Conservation (phyloP, 2,329 filamentous ascomycete species). For the Fusarium xylarioides region DNA sequence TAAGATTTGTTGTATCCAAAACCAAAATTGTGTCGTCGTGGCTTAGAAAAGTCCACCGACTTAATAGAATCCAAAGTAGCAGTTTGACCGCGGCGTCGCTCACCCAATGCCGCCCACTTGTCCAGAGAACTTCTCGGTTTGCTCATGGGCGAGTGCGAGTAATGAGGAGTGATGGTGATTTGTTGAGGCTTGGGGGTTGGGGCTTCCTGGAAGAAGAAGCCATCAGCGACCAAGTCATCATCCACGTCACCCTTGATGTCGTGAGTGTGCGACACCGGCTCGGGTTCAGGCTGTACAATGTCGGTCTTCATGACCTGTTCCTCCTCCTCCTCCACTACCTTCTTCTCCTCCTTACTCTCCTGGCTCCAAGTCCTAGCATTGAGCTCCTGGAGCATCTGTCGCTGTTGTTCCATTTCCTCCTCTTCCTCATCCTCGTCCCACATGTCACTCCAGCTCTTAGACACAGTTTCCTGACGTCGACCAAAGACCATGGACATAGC, state of each 20-base stretch:
- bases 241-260: slow-evolving; percentile 63
- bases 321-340: slow-evolving; percentile 26
- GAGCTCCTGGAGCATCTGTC: slow-evolving; percentile 64
- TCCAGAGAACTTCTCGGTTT: slow-evolving; percentile 71
- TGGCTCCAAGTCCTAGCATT: slow-evolving; percentile 84
- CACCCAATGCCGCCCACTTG: slow-evolving; percentile 90
- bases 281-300: slow-evolving; percentile 21
- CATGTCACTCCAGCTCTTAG: slow-evolving; percentile 99
- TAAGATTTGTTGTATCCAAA: slow-evolving; percentile 60
- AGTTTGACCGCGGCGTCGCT: slow-evolving; percentile 75
- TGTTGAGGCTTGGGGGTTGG: slow-evolving; percentile 49
- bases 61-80: slow-evolving; percentile 59
- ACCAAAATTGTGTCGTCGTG: slow-evolving; percentile 58
- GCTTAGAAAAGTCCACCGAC: slow-evolving; percentile 56
- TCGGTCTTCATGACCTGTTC: slow-evolving; percentile 31
- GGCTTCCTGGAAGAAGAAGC: slow-evolving; percentile 78
- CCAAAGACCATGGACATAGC: slow-evolving; percentile 85
- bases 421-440: slow-evolving; percentile 91
- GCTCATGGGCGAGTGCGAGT: slow-evolving; percentile 73
- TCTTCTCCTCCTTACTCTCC: slow-evolving; percentile 64
- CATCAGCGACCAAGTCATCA: slow-evolving; percentile 72
- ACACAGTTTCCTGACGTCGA: slow-evolving; percentile 78
- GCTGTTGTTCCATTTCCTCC: slow-evolving; percentile 68
- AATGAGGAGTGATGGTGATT: slow-evolving; percentile 57
- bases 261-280: slow-evolving; percentile 37